Evolutionary conservation across 495 filamentous ascomycete species (phyloP), one percentile per base, ranked within the genome.

Genomic region (Talaromyces trachyspermus): DNA sequence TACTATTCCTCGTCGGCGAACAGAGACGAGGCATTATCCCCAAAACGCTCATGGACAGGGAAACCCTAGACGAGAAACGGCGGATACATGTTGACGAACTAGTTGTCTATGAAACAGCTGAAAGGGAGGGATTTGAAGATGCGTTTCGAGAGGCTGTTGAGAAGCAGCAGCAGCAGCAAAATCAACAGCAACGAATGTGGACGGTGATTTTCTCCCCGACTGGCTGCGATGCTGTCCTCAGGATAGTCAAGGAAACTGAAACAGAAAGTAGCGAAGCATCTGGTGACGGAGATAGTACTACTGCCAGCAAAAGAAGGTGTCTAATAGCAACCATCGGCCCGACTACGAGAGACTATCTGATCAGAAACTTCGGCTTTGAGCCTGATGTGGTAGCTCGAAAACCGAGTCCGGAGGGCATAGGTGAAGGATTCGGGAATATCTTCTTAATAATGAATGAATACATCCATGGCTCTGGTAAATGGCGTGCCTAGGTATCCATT

Each of bases 171-270:
- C 14, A 39, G 80, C 67, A 10, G 23, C 3, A 24, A 14, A 17
- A 20, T 3, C 4, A 23, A 37, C 12, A 15, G 30, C 22, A 46
- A 57, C 14, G 61, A 59, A n/a, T 84, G 53, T 97, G 92, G 90
- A 81, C 90, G 1, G 86, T 95, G 10, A 85, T 97, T 6, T 99
- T 99, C 55, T 96, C 90, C 32, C 89, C 92, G 1, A 89, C 83
- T 15, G 90, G 87, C 2, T 92, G 88, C 54, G 81, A 85, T 61
- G 81, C 78, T 54, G 86, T 95, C 84, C 68, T 96, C 4, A 65
- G 76, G 44, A 76, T 72, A 25, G 60, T 95, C 54, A 77, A 69
- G 14, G 6, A 58, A 7, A 50, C 55, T 2, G 54, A n/a, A n/a
- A n/a, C n/a, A n/a, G n/a, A n/a, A n/a, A n/a, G n/a, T n/a, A n/a